Conservation (phyloP, 257 asterid genomes). For the Echites panduratus region DNA sequence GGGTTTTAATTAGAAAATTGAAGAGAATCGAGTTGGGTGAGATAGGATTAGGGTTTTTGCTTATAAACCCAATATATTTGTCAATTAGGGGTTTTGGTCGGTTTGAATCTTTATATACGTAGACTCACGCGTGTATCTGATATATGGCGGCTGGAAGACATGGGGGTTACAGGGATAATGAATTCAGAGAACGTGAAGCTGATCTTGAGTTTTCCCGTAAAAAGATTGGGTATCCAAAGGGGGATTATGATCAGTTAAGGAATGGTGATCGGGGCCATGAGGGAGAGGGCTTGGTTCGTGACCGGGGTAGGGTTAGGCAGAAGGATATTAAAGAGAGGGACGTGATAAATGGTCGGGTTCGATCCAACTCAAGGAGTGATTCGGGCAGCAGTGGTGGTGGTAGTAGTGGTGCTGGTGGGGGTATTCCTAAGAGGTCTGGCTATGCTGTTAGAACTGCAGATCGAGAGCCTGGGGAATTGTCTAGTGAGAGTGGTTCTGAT, state of each 20-base stretch:
- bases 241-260: slow-evolving; percentile 46
- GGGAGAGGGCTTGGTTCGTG: slow-evolving; percentile 22
- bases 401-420: slow-evolving; percentile 23
- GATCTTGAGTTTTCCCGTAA: slow-evolving; percentile 45
- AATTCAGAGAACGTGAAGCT: slow-evolving; percentile 49
- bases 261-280: slow-evolving; percentile 36
- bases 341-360: slow-evolving; percentile 33
- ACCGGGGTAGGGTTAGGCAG: slow-evolving; percentile 44
- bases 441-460: slow-evolving; percentile 25
- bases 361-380: slow-evolving; percentile 43
- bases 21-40: not conserved
- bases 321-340: slow-evolving; percentile 55
- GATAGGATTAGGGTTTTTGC: slow-evolving; percentile 22
- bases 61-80: not conserved
- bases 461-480: slow-evolving; percentile 87
- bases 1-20: not conserved
- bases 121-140: not conserved
- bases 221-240: slow-evolving; percentile 38
- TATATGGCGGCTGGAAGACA: slow-evolving; percentile 78
- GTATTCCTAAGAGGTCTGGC: slow-evolving; percentile 28
- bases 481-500: slow-evolving; percentile 77
- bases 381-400: slow-evolving; percentile 33
- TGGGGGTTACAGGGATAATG: slow-evolving; percentile 59
- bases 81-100: not conserved
- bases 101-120: not conserved